A percentile compares a stretch with the other conserved stretches of the same genome.
These are phyloP conservation scores for Croton laevigatus DNA, from an alignment of 441 rosid genomes.

Conservation along the genomic window DNA sequence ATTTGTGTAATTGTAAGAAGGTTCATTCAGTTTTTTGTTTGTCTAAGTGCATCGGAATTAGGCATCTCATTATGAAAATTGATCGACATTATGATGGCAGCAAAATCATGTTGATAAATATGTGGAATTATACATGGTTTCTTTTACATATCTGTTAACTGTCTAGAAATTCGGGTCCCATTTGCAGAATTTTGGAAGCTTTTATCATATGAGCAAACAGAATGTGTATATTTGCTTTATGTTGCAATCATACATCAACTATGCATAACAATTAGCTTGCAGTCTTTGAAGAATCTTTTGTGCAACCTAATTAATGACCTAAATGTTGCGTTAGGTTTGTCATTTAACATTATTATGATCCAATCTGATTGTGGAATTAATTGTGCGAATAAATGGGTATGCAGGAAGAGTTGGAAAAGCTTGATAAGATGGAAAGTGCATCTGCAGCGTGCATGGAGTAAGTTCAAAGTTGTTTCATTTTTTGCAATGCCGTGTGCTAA, in stretches of 20 bases:
- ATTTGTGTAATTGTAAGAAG: neutral
- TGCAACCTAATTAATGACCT: neutral
- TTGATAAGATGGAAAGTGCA: slow-evolving; percentile 67
- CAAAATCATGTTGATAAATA: neutral
- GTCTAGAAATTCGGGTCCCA: neutral
- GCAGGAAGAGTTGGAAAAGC: slow-evolving; percentile 80
- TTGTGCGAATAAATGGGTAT: neutral
- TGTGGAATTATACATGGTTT: neutral
- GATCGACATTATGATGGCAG: neutral
- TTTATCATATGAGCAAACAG: neutral
- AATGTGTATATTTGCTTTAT: neutral
- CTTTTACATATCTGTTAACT: neutral
- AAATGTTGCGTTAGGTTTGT: neutral
- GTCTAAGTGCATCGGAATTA: neutral
- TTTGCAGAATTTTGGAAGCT: neutral
- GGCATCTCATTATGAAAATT: neutral
- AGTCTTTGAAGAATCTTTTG: neutral
- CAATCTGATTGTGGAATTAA: neutral
- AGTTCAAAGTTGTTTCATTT: slow-evolving; percentile 16
- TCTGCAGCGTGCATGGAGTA: slow-evolving; percentile 76
- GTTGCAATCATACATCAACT: neutral
- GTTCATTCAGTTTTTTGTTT: neutral
- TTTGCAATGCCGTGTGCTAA: neutral
- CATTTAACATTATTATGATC: neutral
- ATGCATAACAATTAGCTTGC: neutral